phyloP scores from a whole-genome alignment of 2,329 filamentous ascomycete genomes.

The Colletotrichum sidae region DNA sequence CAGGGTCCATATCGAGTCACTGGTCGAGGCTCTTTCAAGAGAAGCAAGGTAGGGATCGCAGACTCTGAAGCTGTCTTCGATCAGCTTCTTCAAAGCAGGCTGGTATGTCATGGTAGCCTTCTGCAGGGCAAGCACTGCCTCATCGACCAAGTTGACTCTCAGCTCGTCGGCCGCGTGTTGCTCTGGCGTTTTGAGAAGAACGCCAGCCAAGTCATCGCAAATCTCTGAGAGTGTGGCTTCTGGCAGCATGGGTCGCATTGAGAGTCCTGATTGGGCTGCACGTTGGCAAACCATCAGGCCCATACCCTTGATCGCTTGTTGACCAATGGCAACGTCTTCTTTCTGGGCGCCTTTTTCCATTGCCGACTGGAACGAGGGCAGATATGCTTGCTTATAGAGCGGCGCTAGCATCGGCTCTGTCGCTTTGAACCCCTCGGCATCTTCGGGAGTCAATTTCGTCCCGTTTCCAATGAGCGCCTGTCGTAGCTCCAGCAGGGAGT shows the following conservation, averaged over 20 bases:
- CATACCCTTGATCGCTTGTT: slow-evolving; percentile 58
- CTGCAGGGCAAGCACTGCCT: slow-evolving; percentile 54
- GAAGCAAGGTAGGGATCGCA: slow-evolving; percentile 25
- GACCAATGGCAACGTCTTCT: slow-evolving; percentile 55
- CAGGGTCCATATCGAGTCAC: slow-evolving; percentile 37
- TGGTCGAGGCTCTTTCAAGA: slow-evolving; percentile 24
- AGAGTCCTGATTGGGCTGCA: slow-evolving; percentile 39
- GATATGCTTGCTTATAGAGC: slow-evolving; percentile 58
- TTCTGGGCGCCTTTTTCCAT: slow-evolving; percentile 44
- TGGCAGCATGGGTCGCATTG: slow-evolving; percentile 30
- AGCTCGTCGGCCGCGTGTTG: slow-evolving; percentile 34
- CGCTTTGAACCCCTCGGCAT: slow-evolving; percentile 51
- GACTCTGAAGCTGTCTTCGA: slow-evolving; percentile 38
- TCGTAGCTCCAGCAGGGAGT: slow-evolving; percentile 62
- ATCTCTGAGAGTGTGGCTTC: slow-evolving; percentile 47
- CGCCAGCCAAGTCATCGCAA: slow-evolving; percentile 43
- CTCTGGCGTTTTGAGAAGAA: slow-evolving; percentile 44
- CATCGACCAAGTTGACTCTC: slow-evolving; percentile 49
- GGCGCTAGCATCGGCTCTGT: slow-evolving; percentile 52
- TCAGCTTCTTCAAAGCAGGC: slow-evolving; percentile 49
- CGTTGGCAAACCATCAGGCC: slow-evolving; percentile 58
- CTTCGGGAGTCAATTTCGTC: slow-evolving; percentile 46
- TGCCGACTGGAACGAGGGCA: slow-evolving; percentile 48
- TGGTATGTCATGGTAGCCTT: slow-evolving; percentile 51
- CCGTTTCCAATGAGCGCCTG: slow-evolving; percentile 50